Evolutionary conservation across 129 eudicot genomes (phyloP).

Genomic region (Flaveria linearis): DNA sequence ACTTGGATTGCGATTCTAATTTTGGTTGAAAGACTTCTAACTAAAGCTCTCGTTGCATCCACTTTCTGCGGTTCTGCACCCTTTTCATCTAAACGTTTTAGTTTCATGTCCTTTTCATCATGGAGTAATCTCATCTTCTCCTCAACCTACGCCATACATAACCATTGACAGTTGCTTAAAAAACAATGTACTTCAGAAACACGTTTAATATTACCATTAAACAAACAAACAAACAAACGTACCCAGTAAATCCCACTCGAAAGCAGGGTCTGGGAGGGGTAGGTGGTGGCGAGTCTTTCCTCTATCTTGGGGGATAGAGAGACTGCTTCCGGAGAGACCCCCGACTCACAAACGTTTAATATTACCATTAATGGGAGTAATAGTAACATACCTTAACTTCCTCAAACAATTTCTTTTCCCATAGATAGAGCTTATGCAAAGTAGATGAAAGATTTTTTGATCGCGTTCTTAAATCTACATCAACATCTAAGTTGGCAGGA

Average conservation of each 20-base stretch:
- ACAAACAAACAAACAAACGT: no score
- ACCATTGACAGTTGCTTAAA: neutral
- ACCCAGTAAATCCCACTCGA: no score
- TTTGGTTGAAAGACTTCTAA: slow-evolving; percentile 81
- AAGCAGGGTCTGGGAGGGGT: no score
- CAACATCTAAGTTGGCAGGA: slow-evolving; percentile 39
- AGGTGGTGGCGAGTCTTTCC: no score
- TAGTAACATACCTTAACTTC: slow-evolving; percentile 73
- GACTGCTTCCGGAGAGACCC: no score
- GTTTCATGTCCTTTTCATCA: slow-evolving; percentile 62
- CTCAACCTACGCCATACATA: slow-evolving; percentile 58
- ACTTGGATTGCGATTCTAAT: slow-evolving; percentile 88
- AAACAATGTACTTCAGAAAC: neutral
- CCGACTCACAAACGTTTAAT: no score
- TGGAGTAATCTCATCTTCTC: slow-evolving; percentile 90
- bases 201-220: neutral
- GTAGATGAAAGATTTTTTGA: slow-evolving; percentile 79
- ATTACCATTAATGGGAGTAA: neutral
- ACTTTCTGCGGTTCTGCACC: slow-evolving; percentile 90
- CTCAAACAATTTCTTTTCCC: slow-evolving; percentile 95
- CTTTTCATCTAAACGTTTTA: slow-evolving; percentile 74
- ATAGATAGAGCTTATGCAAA: slow-evolving; percentile 74
- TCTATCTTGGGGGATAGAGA: no score
- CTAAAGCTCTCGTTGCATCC: slow-evolving; percentile 66
- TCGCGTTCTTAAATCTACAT: slow-evolving; percentile 48